Evolutionary conservation across 1,284 basidiomycete genomes (phyloP), one percentile per base, ranked within the genome.

Genomic region (Ustilago lituana): DNA sequence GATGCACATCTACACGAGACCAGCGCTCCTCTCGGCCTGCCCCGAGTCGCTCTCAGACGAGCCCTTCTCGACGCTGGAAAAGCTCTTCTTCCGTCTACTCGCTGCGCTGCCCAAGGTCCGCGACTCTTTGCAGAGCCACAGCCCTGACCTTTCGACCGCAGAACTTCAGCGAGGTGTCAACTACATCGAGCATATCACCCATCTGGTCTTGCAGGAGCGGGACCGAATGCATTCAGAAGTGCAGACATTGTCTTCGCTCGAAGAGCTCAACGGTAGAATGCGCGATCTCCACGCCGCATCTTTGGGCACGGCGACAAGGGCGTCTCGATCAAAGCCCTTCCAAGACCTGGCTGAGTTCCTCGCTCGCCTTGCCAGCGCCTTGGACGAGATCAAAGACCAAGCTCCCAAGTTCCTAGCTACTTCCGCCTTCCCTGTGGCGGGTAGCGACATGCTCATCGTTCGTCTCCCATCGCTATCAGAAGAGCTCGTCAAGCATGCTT

Each of bases 111-210:
- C 91, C 5, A 85, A 85, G 11, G 84, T 98, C 37, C 86, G 92
- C 37, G 84, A 84, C 7, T 85, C 88, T 0, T 84, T 93, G 48
- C 85, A 87, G 9, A 83, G 85, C 27, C 94, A 97, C 82, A 90
- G 92, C 77, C 82, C 86, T 0, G 95, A 98, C 79, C 81, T 98
- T 37, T 86, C 88, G 8, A 92, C 92, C 11, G 88, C 90, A 7
- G 94, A 98, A 65, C 84, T 98, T 12, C 89, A 89, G 76, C 87
- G 92, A 55, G 93, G 90, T 5, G 83, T 92, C 20, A 89, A 87
- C 64, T 87, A 91, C 54, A 86, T 93, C 8, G 94, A 98, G 83
- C 93, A 90, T 44, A 86, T 88, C 35, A 70, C 69, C 11, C 36
- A 58, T 20, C 36, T 75, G 1, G 72, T 73, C 3, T 38, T 77